Conservation (phyloP, 192 early-diverging fungal genomes). For the Coemansia sp. region DNA sequence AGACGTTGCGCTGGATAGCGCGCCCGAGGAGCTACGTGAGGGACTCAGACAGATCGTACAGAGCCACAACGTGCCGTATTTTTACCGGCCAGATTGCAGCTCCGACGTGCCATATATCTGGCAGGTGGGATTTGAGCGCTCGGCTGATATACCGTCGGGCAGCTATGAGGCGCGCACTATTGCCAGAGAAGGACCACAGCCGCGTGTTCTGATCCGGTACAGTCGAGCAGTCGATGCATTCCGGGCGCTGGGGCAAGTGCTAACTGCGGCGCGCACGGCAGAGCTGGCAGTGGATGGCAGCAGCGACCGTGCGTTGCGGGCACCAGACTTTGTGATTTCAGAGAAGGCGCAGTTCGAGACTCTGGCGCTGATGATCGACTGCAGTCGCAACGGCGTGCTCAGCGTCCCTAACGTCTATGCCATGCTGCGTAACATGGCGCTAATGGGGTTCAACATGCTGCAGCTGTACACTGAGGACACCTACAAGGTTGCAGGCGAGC, state of each 20-base stretch:
- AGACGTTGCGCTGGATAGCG: constrained; percentile 19
- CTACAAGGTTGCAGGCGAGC: constrained; percentile 67
- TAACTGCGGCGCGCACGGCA: constrained; percentile 57
- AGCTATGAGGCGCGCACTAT: constrained; percentile 21
- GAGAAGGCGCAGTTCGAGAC: constrained; percentile 72
- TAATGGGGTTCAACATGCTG: constrained; percentile 85
- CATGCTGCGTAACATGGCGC: constrained; percentile 72
- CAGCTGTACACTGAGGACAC: constrained; percentile 93
- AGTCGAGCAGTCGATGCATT: constrained; percentile 57
- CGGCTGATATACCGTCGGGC: constrained; percentile 8
- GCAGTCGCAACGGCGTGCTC: constrained; percentile 79
- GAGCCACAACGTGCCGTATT: constrained; percentile 37
- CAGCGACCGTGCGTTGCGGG: constrained; percentile 15
- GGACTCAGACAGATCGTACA: constrained; percentile 34
- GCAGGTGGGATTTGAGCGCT: constrained; percentile 36
- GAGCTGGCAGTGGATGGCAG: constrained; percentile 24
- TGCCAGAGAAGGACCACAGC: not conserved
- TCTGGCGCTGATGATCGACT: constrained; percentile 81
- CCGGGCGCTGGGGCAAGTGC: constrained; percentile 67
- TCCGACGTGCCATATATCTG: constrained; percentile 10
- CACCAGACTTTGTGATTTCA: constrained; percentile 46
- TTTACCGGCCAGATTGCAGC: constrained; percentile 6
- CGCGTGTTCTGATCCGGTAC: constrained; percentile 24
- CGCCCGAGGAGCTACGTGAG: constrained; percentile 31
- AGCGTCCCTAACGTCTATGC: constrained; percentile 60